Evolutionary conservation across 352 stramenopile genomes (phyloP).

Genomic region (Achlya hypogyna): DNA sequence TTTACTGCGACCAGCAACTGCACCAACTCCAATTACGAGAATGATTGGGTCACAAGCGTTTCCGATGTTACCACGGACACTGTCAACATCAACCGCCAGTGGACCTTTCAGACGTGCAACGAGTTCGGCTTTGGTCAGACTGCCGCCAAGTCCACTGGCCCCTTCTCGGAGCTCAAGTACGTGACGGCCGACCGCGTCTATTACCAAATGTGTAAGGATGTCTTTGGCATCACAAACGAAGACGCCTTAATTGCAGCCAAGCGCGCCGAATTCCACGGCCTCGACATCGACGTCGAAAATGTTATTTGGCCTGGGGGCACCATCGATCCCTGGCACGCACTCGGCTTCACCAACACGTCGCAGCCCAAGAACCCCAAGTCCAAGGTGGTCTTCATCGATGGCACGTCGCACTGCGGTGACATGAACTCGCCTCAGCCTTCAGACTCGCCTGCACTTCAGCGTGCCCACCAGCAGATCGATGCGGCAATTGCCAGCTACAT

Average conservation of each 20-base stretch:
- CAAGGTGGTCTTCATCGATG: background rate
- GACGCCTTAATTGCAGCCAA: background rate
- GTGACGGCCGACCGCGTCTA: background rate
- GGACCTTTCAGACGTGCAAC: constrained; percentile 2
- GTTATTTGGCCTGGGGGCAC: background rate
- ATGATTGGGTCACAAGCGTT: background rate
- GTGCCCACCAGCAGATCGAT: constrained; percentile 5
- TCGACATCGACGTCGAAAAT: constrained; percentile 1
- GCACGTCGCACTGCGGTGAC: constrained; percentile 1
- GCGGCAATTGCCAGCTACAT: background rate
- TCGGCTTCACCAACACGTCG: constrained; percentile 16
- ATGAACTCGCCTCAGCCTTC: background rate
- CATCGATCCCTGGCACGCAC: constrained; percentile 3
- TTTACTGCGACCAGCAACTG: background rate
- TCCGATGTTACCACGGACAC: background rate
- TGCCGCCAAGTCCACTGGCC: background rate
- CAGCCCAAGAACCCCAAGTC: background rate
- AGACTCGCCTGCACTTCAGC: background rate
- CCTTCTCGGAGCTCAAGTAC: constrained; percentile 5
- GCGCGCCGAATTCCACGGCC: background rate
- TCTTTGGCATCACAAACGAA: background rate
- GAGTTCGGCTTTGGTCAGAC: constrained; percentile 20
- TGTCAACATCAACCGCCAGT: constrained; percentile 6
- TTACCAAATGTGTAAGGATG: background rate
- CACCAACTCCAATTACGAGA: background rate